A percentile compares a stretch with the other conserved stretches of the same genome.
Conservation (phyloP, 768 basidiomycete species). For the Lentinula aciculospora region DNA sequence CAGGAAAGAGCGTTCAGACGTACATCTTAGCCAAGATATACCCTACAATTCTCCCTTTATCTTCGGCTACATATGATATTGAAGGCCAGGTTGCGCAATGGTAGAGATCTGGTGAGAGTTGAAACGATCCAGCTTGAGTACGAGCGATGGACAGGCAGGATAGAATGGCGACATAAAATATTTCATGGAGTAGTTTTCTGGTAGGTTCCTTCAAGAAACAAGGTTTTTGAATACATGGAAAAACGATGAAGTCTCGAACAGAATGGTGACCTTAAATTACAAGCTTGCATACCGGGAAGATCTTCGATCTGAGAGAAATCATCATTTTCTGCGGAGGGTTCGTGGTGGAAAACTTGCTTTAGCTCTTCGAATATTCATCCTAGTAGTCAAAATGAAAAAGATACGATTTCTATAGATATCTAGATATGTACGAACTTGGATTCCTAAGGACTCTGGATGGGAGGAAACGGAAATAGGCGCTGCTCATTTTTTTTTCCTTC, state of each 20-base stretch:
- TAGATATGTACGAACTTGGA: no score
- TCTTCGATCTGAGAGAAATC: conserved; percentile 65
- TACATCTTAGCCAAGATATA: conserved; percentile 97
- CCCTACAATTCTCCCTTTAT: conserved; percentile 88
- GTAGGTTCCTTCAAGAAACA: conserved; percentile 61
- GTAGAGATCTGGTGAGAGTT: conserved; percentile 60
- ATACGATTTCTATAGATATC: no score
- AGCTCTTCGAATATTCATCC: conserved; percentile 41
- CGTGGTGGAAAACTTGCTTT: conserved; percentile 21
- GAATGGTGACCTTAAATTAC: conserved; percentile 51
- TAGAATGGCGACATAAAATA: conserved; percentile 46
- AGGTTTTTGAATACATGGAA: background rate
- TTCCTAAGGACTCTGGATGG: no score
- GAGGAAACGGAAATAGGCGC: no score
- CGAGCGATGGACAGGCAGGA: conserved; percentile 1
- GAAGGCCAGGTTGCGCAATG: conserved; percentile 95
- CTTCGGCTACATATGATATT: conserved; percentile 91
- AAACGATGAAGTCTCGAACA: background rate
- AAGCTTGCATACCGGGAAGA: conserved; percentile 91
- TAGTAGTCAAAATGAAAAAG: no score
- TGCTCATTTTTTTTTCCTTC: no score
- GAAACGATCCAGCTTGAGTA: conserved; percentile 1
- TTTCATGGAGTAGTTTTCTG: conserved; percentile 89
- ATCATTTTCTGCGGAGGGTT: background rate
- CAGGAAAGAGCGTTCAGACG: conserved; percentile 20